These are phyloP conservation scores for Coniochaeta prunicola DNA, from an alignment of 2,329 filamentous ascomycete genomes.

Conservation along the genomic window DNA sequence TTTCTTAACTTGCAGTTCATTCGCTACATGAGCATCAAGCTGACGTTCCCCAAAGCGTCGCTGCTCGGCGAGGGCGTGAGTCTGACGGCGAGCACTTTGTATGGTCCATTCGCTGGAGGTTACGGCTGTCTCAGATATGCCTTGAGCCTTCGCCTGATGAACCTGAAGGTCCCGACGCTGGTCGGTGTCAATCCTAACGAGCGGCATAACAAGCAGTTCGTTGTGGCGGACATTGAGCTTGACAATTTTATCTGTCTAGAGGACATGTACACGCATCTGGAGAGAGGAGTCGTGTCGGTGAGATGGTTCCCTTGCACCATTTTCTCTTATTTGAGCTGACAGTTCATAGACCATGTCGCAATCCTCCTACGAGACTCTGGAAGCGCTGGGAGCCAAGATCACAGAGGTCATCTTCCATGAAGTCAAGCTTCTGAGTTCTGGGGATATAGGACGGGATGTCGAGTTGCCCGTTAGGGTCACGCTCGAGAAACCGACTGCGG, in stretches of 20 bases:
- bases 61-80: slow-evolving; percentile 56
- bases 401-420: slow-evolving; percentile 37
- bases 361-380: slow-evolving; percentile 56
- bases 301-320: slow-evolving; percentile 19
- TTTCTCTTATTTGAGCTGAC: not conserved
- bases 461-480: slow-evolving; percentile 50
- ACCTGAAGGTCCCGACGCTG: slow-evolving; percentile 57
- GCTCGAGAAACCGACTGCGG: slow-evolving; percentile 67
- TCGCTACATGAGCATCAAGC: slow-evolving; percentile 40
- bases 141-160: slow-evolving; percentile 40
- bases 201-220: slow-evolving; percentile 56
- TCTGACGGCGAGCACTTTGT: slow-evolving; percentile 38
- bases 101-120: slow-evolving; percentile 12
- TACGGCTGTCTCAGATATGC: slow-evolving; percentile 18
- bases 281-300: slow-evolving; percentile 56
- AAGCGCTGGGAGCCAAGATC: slow-evolving; percentile 48
- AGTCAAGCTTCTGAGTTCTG: slow-evolving; percentile 22
- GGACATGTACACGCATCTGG: slow-evolving; percentile 49
- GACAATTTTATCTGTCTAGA: slow-evolving; percentile 38
- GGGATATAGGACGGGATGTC: slow-evolving; percentile 26
- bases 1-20: slow-evolving; percentile 30
- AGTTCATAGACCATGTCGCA: slow-evolving; percentile 40
- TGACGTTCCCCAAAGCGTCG: slow-evolving; percentile 61
- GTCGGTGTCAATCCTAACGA: slow-evolving; percentile 71
- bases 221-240: slow-evolving; percentile 56